Evolutionary conservation across 768 basidiomycete species (phyloP).

Genomic region (Amanita thiersii): DNA sequence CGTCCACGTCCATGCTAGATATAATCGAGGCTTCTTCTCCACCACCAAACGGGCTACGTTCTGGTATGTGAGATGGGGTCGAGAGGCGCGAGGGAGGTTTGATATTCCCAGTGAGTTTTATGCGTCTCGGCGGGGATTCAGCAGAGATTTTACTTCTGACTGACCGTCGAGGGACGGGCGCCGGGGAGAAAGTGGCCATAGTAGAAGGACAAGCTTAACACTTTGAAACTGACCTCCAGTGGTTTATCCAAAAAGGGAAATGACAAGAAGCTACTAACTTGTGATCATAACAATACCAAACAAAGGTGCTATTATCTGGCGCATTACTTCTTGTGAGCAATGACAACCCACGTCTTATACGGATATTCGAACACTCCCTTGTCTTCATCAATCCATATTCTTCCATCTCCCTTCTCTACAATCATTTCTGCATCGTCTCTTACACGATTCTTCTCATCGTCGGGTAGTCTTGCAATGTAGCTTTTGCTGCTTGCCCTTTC

Average conservation of each 20-base stretch:
- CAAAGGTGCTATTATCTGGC: not conserved
- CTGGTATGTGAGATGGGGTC: slow-evolving; percentile 25
- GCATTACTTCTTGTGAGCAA: slow-evolving; percentile 26
- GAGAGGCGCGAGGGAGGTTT: slow-evolving; percentile 31
- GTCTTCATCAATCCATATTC: slow-evolving; percentile 71
- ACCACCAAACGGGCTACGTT: not conserved
- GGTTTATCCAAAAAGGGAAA: too few relatives aligned
- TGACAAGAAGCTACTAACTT: not conserved
- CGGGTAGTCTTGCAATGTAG: slow-evolving; percentile 62
- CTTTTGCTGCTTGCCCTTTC: slow-evolving; percentile 78
- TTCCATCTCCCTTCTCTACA: slow-evolving; percentile 41
- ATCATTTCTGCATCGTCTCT: slow-evolving; percentile 49
- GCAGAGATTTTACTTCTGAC: slow-evolving; percentile 23
- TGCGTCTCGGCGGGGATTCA: slow-evolving; percentile 22
- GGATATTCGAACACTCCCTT: slow-evolving; percentile 75
- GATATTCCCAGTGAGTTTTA: slow-evolving; percentile 19
- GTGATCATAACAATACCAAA: not conserved
- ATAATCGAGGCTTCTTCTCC: slow-evolving; percentile 34
- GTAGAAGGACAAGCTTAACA: not conserved
- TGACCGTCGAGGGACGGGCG: slow-evolving; percentile 52
- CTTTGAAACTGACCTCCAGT: too few relatives aligned
- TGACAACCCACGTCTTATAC: slow-evolving; percentile 59
- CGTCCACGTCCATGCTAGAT: slow-evolving; percentile 66
- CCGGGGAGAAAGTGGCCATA: slow-evolving; percentile 58
- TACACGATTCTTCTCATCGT: slow-evolving; percentile 55